Base-by-base conservation (phyloP, 1,139 yeast species). In the Saccharomycopsis crataegensis region DNA sequence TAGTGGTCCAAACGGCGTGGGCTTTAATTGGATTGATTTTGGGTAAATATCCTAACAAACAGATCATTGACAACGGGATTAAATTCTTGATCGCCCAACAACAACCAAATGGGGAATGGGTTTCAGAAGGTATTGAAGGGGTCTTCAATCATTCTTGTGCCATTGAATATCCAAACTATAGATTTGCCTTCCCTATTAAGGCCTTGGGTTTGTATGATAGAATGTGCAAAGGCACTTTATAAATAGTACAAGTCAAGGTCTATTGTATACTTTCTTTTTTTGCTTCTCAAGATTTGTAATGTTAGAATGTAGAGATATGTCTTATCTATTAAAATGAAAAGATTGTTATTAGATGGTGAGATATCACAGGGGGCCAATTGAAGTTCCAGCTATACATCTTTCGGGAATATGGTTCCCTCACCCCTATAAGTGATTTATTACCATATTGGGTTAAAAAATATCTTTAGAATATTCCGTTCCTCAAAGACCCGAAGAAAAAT, bases 101-200 rank as follows among this genome's bases (percentile, higher is more conserved):
- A 67, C 67, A 75, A 47, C 65, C 74, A 0, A 80, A 83, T 34
- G 99, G 99, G 1, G 95, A 89, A 60, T 94, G 95, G 89, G 73
- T 76, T 55, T 84, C 79, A 64, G 96, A 93, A 65, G 86, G 81
- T 51, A 82, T 87, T 31, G 98, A 93, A 68, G 99, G 99, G 50
- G 98, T 93, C 0, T 94, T 94, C 74, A 94, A 94, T 67, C 97
- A 93, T 64, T 82, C 89, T 44, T 82, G 88, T 74, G 97, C 95
- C 1, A 94, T 94, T 64, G 98, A 93, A 67, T 94, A 94, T 66
- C 99, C 99, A 46, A 86, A 89, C 60, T 94, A 94, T 70, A 82
- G 86, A 69, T 93, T 86, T 64, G 73, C 90, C 59, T 94, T 94
- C 69, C 84, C 97, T 1, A 86, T 93, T 64, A 93, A 93, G 67